phyloP scores from a whole-genome alignment of 1,284 basidiomycete species.

The Apiotrichum akiyoshidainum region DNA sequence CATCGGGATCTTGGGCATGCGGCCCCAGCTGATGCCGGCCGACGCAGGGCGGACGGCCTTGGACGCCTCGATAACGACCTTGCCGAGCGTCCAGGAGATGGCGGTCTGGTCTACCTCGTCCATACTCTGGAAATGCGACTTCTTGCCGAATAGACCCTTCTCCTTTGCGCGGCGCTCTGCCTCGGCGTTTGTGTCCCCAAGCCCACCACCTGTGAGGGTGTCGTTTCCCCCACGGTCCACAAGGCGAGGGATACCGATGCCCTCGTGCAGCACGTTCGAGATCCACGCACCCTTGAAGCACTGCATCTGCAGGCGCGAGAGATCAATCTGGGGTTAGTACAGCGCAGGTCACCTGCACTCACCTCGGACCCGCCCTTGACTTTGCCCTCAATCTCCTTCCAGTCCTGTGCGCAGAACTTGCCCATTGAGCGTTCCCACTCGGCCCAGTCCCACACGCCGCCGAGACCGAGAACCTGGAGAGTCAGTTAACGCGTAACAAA shows the following conservation, averaged over 20 bases:
- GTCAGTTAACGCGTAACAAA: neutral
- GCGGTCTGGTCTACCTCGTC: constrained; percentile 88
- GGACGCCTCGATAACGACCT: constrained; percentile 95
- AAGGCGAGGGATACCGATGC: constrained; percentile 89
- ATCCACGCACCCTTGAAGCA: constrained; percentile 99
- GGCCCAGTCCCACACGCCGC: constrained; percentile 92
- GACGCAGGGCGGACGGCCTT: constrained; percentile 55
- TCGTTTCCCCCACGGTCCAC: constrained; percentile 71
- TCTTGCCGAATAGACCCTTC: constrained; percentile 63
- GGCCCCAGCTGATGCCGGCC: constrained; percentile 6
- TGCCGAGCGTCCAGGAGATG: constrained; percentile 96
- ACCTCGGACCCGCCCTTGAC: constrained; percentile 63
- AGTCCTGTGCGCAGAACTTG: constrained; percentile 76
- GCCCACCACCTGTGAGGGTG: constrained; percentile 55
- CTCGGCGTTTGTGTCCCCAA: constrained; percentile 56
- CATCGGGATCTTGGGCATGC: neutral
- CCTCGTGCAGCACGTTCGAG: constrained; percentile 91
- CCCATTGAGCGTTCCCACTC: constrained; percentile 91
- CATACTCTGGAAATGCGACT: constrained; percentile 77
- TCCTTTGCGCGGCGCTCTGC: constrained; percentile 68
- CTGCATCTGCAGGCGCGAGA: constrained; percentile 86
- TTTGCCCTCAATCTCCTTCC: constrained; percentile 69
- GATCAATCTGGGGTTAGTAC: constrained; percentile 51
- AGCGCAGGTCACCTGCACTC: neutral
- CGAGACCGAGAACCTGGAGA: constrained; percentile 81